phyloP scores from a whole-genome alignment of 257 asterid species.

The Catharanthus roseus region DNA sequence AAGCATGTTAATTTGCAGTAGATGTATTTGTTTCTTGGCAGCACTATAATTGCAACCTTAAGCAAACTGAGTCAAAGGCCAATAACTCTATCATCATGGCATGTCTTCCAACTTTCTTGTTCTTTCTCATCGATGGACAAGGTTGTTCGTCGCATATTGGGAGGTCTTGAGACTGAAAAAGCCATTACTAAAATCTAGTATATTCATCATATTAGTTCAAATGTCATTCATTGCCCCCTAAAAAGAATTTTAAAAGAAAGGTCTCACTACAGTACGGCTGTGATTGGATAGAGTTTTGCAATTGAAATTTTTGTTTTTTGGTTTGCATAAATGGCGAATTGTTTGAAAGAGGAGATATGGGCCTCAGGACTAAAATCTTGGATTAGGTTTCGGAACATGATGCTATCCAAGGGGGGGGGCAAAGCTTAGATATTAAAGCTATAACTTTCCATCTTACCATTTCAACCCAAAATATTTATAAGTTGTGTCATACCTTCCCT shows the following conservation, averaged over 20 bases:
- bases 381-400: no score
- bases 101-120: neutral
- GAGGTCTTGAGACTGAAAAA: neutral
- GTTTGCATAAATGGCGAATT: no score
- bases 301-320: no score
- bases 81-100: neutral
- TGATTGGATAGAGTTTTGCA: no score
- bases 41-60: neutral
- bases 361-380: no score
- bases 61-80: neutral
- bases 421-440: neutral
- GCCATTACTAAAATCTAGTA: neutral
- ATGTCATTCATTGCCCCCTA: neutral
- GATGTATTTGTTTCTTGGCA: neutral
- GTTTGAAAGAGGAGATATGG: no score
- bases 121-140: neutral
- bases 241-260: neutral
- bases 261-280: neutral
- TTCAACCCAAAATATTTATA: neutral
- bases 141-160: neutral
- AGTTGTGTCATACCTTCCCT: neutral
- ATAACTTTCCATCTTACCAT: neutral
- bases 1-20: neutral
- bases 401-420: no score
- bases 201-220: neutral